Evolutionary conservation across 2,329 filamentous ascomycete species (phyloP), one percentile per base, ranked within the genome.

Genomic region (Fusarium luffae): DNA sequence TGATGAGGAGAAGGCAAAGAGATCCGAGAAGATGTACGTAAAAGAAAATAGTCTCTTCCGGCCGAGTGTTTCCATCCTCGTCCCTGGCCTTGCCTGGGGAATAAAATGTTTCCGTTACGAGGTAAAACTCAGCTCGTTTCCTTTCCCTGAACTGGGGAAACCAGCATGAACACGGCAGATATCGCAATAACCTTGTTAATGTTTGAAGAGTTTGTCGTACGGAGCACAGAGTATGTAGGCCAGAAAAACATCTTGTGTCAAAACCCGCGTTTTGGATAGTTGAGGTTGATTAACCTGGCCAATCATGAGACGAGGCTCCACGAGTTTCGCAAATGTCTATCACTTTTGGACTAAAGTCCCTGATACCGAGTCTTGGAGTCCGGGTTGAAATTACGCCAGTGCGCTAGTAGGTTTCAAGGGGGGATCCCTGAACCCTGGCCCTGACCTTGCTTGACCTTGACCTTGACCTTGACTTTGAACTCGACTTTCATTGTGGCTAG

Each of bases 321-420:
- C 41, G 42, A 51, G 27, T 54, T 63, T 59, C 50, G 63, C 67
- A 60, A 69, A 57, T 34, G 64, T 65, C 66, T 41, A 56, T 70
- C 48, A 62, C 34, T 69, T 55, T 63, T 66, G 68, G 62, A 54
- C 54, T 71, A 54, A 79, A 55, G 28, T 80, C 77, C 76, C 79
- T 84, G 84, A 84, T 77, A 84, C 82, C 74, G 68, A 78, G 75
- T 41, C 49, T 51, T 40, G 32, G 19, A 50, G 48, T 27, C 49
- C 34, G 34, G 34, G 49, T 77, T 82, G 83, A 86, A 82, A 83
- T 84, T 84, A 79, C 78, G 74, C 79, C 80, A 80, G 77, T 77
- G 73, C 75, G 73, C 80, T 84, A 84, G 83, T 81, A 82, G 81
- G 85, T 87, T 87, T 87, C 83, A 86, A 84, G 82, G 82, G 79